phyloP scores from a whole-genome alignment of 768 basidiomycete species.

The Suillus brevipes region DNA sequence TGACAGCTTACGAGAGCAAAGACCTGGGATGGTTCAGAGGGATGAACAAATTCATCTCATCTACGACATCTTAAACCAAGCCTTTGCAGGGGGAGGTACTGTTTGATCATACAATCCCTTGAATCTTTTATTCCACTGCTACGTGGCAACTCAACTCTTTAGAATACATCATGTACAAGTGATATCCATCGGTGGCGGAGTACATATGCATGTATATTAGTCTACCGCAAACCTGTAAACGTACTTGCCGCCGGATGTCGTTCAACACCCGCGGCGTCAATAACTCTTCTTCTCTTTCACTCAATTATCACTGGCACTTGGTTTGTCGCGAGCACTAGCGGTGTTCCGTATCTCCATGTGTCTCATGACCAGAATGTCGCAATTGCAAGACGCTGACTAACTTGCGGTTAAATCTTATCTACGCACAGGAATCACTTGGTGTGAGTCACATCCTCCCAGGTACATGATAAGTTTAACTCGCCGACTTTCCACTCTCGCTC shows the following conservation, averaged over 20 bases:
- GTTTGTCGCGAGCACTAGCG: background rate
- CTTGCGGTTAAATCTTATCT: background rate
- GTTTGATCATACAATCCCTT: background rate
- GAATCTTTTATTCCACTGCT: background rate
- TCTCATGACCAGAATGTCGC: background rate
- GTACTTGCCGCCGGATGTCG: background rate
- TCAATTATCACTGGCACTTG: background rate
- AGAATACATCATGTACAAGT: background rate
- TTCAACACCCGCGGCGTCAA: background rate
- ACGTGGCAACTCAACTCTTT: background rate
- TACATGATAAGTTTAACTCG: conserved; percentile 16
- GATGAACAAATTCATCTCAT: conserved; percentile 63
- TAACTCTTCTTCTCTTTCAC: background rate
- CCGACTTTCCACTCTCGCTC: conserved; percentile 25
- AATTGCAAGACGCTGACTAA: conserved; percentile 9
- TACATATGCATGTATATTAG: background rate
- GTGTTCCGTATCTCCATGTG: background rate
- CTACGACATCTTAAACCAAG: conserved; percentile 54
- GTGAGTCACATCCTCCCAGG: background rate
- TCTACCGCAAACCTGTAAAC: background rate
- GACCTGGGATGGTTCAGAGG: conserved; percentile 80
- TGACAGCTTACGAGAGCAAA: conserved; percentile 77
- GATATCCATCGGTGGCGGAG: background rate
- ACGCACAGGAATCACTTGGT: background rate
- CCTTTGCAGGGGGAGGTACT: conserved; percentile 19